Percentiles rank a stretch among this genome's conserved stretches.
Conservation (phyloP, 2,329 filamentous ascomycete species). For the Torrubiellomyces zombiae region DNA sequence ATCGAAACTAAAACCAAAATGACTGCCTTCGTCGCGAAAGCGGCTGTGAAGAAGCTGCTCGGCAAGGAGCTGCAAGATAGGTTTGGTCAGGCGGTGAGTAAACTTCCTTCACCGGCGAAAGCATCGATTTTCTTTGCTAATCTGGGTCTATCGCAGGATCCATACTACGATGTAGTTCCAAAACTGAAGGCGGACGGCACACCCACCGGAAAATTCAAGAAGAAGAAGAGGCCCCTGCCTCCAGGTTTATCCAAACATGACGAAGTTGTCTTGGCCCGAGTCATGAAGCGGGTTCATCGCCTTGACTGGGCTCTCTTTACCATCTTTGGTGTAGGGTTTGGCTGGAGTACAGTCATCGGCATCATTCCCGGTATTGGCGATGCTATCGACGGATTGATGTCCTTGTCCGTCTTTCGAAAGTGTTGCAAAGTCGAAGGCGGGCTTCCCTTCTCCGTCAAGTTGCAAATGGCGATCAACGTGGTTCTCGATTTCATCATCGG, state of each 20-base stretch:
- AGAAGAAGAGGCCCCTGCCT: slow-evolving; percentile 69
- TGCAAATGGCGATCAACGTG: slow-evolving; percentile 71
- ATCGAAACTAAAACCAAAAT: no score
- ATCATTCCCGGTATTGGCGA: slow-evolving; percentile 70
- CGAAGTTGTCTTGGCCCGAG: slow-evolving; percentile 63
- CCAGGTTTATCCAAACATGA: slow-evolving; percentile 73
- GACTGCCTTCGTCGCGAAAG: slow-evolving; percentile 35
- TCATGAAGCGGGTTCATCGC: slow-evolving; percentile 70
- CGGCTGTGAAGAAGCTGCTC: slow-evolving; percentile 38
- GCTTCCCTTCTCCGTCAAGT: slow-evolving; percentile 42
- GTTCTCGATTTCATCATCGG: slow-evolving; percentile 57
- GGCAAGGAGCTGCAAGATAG: slow-evolving; percentile 40
- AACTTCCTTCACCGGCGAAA: slow-evolving; percentile 2
- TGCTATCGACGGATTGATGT: slow-evolving; percentile 53
- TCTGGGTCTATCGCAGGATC: slow-evolving; percentile 43
- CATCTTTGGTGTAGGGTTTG: slow-evolving; percentile 66
- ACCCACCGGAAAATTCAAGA: slow-evolving; percentile 58
- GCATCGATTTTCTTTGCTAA: slow-evolving; percentile 9
- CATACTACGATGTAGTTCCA: slow-evolving; percentile 71
- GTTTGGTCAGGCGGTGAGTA: slow-evolving; percentile 36
- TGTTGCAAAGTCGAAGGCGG: slow-evolving; percentile 64
- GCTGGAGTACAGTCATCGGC: slow-evolving; percentile 77
- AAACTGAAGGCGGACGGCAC: slow-evolving; percentile 52
- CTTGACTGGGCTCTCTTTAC: slow-evolving; percentile 76
- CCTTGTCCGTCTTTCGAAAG: slow-evolving; percentile 55